These are phyloP conservation scores for Neolentinus lepideus DNA, from an alignment of 1,284 basidiomycete genomes.

Conservation along the genomic window DNA sequence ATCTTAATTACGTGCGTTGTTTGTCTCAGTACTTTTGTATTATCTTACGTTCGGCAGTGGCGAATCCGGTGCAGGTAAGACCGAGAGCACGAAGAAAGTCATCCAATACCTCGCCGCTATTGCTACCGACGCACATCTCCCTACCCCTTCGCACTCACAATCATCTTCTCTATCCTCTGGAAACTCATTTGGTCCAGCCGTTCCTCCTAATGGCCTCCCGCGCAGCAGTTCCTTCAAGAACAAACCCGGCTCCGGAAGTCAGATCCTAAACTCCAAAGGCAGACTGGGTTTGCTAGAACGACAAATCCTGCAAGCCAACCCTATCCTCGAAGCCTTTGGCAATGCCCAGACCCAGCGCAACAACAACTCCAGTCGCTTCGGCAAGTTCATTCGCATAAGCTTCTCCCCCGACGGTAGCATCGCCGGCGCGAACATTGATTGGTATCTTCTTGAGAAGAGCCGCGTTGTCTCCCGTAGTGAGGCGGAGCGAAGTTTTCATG, in stretches of 20 bases:
- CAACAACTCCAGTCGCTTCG: constrained; percentile 98
- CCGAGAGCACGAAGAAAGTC: constrained; percentile 99
- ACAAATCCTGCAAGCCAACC: constrained; percentile 97
- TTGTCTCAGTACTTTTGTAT: not conserved
- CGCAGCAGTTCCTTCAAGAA: constrained; percentile 41
- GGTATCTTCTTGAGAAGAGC: constrained; percentile 98
- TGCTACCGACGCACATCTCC: constrained; percentile 70
- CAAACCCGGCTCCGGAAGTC: constrained; percentile 22
- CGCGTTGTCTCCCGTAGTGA: constrained; percentile 85
- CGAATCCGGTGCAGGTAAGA: constrained; percentile 99
- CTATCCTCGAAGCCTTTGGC: constrained; percentile 96
- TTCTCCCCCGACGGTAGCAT: constrained; percentile 94
- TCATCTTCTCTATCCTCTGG: constrained; percentile 37
- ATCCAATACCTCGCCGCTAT: constrained; percentile 99
- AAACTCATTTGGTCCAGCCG: constrained; percentile 9
- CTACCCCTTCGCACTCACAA: constrained; percentile 52
- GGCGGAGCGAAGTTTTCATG: constrained; percentile 92
- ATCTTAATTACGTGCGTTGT: constrained; percentile 89
- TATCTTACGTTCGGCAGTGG: constrained; percentile 46
- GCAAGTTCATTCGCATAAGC: constrained; percentile 96
- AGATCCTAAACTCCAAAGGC: constrained; percentile 47
- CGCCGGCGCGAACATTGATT: constrained; percentile 97
- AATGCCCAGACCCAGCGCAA: constrained; percentile 99
- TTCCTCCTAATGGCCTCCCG: constrained; percentile 55
- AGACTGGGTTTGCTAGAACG: constrained; percentile 88